Percentiles rank a stretch among this genome's conserved stretches.
Conservation (phyloP, 1,284 basidiomycete genomes). For the Irpex sp. region DNA sequence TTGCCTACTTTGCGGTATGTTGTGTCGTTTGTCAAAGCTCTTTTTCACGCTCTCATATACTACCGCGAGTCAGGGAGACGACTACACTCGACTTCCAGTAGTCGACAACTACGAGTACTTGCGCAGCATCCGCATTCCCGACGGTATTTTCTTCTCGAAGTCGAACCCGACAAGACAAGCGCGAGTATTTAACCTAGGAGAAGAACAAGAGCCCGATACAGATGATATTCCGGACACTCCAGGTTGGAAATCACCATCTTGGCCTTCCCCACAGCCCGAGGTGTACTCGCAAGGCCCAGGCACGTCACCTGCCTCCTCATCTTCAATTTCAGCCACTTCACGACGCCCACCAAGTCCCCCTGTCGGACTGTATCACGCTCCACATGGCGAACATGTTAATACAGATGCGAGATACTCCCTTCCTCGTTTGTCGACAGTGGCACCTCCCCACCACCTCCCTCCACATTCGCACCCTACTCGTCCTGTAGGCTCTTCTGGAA, state of each 20-base stretch:
- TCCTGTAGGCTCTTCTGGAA: constrained; percentile 18
- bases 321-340: constrained; percentile 31
- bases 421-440: constrained; percentile 40
- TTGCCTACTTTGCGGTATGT: constrained; percentile 72
- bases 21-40: constrained; percentile 11
- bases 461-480: constrained; percentile 17
- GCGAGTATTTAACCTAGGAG: constrained; percentile 27
- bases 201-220: constrained; percentile 20
- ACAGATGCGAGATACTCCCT: constrained; percentile 26
- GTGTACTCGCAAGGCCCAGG: constrained; percentile 13
- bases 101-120: constrained; percentile 70
- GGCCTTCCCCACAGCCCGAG: constrained; percentile 27
- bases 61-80: constrained; percentile 45
- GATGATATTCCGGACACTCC: constrained; percentile 21
- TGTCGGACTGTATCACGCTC: constrained; percentile 19
- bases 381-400: constrained; percentile 2
- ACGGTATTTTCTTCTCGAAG: constrained; percentile 65
- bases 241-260: constrained; percentile 26
- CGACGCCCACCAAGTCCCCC: constrained; percentile 23
- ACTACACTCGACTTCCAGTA: constrained; percentile 62
- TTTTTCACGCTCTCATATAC: neutral
- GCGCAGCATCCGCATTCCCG: constrained; percentile 55
- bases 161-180: constrained; percentile 42
- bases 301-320: constrained; percentile 26
- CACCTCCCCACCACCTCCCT: constrained; percentile 23